Evolutionary conservation across 352 stramenopile species (phyloP), one percentile per base, ranked within the genome.

Genomic region (Bremia lactucae): DNA sequence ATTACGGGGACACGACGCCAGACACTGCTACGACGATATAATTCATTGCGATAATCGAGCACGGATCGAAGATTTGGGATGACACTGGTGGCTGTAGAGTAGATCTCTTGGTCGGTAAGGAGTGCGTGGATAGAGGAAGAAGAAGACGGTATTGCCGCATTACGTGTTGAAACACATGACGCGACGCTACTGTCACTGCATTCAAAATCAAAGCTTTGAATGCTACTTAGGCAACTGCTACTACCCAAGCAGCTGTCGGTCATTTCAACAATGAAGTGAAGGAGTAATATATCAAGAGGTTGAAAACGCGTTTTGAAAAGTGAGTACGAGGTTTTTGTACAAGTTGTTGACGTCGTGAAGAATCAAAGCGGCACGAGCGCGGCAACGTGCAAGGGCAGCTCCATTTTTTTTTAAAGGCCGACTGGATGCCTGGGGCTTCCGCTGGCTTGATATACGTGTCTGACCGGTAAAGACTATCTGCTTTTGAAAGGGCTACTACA

Each of bases 31-130:
- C 29, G 40, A 11, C 42, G 47, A 24, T 24, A 20, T 33, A 11
- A 22, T 20, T 50, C 38, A 19, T 51, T 59, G 33, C 48, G 39
- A 26, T 60, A 36, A 13, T 64, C 41, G 3, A 67, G 24, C 9
- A 67, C 47, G 14, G 62, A 57, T 36, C 53, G 59, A n/a, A 72
- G 59, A 19, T 67, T 67, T 9, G 62, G 62, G 2, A 72, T 29
- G 34, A 69, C 55, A 21, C 50, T 53, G 6, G 49, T 41, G 18
- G 59, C 59, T 11, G 36, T 52, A n/a, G 52, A 46, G 36, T 65
- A 72, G 2, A 72, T 42, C 24, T 72, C 59, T 9, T 40, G 55
- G 33, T 67, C 55, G 16, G 55, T 61, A 13, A 72, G 45, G 8
- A 64, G 29, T 0, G 53, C 46, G 37, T 60, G 54, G 44, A 69